Conservation (phyloP, 805 yeast genomes). For the Grigorovia transvaalensis region DNA sequence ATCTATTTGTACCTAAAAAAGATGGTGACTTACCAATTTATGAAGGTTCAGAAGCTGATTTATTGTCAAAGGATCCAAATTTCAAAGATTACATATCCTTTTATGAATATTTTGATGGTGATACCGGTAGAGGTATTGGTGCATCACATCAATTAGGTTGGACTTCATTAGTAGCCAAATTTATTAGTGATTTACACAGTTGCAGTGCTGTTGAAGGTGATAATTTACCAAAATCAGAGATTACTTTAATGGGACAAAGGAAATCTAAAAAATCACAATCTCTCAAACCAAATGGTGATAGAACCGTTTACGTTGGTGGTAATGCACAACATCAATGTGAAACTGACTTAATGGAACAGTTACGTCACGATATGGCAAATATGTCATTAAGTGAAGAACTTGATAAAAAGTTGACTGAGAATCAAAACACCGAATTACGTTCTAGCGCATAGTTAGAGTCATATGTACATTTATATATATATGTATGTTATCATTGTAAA, state of each 20-base stretch:
- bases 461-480: too few species aligned
- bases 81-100: constrained; percentile 71
- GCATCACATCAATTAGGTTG: constrained; percentile 94
- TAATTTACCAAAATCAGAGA: constrained; percentile 1
- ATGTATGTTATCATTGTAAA: too few species aligned
- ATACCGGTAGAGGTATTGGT: constrained; percentile 88
- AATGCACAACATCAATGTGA: constrained; percentile 3
- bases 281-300: constrained; percentile 4
- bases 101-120: constrained; percentile 87
- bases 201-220: not conserved
- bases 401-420: constrained; percentile 2
- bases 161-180: constrained; percentile 88
- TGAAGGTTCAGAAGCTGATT: constrained; percentile 49
- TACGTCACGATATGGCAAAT: constrained; percentile 9
- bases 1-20: constrained; percentile 60
- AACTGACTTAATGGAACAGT: constrained; percentile 8
- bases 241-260: constrained; percentile 40
- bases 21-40: constrained; percentile 64
- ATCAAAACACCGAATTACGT: constrained; percentile 1
- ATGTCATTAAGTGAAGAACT: constrained; percentile 5
- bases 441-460: not conserved
- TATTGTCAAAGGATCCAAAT: constrained; percentile 52
- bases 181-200: constrained; percentile 77
- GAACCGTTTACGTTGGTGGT: constrained; percentile 4
- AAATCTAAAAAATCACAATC: constrained; percentile 51